Evolutionary conservation across 768 basidiomycete species (phyloP).

Genomic region (Podaxis mareebaensis): DNA sequence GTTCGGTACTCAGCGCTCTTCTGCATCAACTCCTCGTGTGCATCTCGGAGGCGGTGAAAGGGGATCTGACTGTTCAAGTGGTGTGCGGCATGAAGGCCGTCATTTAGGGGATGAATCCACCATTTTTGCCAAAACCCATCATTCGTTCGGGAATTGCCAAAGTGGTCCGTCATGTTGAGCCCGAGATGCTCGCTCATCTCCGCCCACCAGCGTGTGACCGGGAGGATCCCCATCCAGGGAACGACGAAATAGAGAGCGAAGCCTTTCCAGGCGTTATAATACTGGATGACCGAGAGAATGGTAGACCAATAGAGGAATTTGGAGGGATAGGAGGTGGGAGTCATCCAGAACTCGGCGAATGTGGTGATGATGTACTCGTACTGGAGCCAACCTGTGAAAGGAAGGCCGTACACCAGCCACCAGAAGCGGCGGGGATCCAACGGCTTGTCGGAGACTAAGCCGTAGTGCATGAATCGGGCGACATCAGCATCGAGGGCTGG

Average conservation of each 20-base stretch:
- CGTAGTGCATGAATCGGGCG: slow-evolving; percentile 10
- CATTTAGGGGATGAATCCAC: slow-evolving; percentile 12
- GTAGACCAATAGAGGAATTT: slow-evolving; percentile 8
- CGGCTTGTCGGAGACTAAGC: slow-evolving; percentile 8
- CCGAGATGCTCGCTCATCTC: slow-evolving; percentile 13
- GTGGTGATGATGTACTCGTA: slow-evolving; percentile 10
- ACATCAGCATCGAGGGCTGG: slow-evolving; percentile 9
- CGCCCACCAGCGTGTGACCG: slow-evolving; percentile 7
- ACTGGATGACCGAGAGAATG: background rate
- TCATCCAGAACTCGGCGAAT: slow-evolving; percentile 12
- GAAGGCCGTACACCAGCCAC: slow-evolving; percentile 12
- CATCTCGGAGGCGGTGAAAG: slow-evolving; percentile 5
- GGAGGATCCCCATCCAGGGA: slow-evolving; percentile 10
- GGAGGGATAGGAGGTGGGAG: slow-evolving; percentile 4
- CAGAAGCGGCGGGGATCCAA: slow-evolving; percentile 3
- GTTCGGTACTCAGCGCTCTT: slow-evolving; percentile 1
- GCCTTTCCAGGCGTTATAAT: background rate
- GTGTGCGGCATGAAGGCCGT: slow-evolving; percentile 11
- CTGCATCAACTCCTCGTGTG: slow-evolving; percentile 10
- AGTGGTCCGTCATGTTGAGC: slow-evolving; percentile 13
- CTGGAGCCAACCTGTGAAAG: slow-evolving; percentile 5
- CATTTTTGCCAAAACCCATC: slow-evolving; percentile 10
- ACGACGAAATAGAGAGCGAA: slow-evolving; percentile 12
- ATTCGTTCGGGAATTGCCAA: slow-evolving; percentile 12
- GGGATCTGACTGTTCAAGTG: slow-evolving; percentile 12